Conservation (phyloP, 257 asterid species). For the Salvia splendens region DNA sequence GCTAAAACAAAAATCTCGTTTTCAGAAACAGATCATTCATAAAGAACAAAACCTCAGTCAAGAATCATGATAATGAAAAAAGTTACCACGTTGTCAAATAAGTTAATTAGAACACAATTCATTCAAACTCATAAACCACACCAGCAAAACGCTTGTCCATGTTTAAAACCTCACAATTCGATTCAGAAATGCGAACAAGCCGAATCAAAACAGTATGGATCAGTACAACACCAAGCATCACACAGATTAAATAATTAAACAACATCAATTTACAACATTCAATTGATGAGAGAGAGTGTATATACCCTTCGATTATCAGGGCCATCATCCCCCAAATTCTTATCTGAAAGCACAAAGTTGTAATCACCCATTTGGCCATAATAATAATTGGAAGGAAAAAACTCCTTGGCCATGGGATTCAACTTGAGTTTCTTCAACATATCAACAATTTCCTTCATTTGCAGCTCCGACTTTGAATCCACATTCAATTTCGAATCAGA, state of each 20-base stretch:
- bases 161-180: conserved; percentile 9
- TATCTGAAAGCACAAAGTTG: conserved; percentile 49
- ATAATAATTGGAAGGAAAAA: conserved; percentile 69
- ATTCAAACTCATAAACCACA: conserved; percentile 23
- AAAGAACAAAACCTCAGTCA: not conserved
- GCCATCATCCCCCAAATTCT: conserved; percentile 54
- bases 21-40: conserved; percentile 8
- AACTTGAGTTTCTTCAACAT: conserved; percentile 72
- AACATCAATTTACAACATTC: not conserved
- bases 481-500: conserved; percentile 48
- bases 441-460: conserved; percentile 69
- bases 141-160: not conserved
- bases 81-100: not conserved
- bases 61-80: not conserved
- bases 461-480: conserved; percentile 60
- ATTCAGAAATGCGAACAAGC: not conserved
- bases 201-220: conserved; percentile 21
- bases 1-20: conserved; percentile 10
- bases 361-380: conserved; percentile 53
- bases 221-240: conserved; percentile 28
- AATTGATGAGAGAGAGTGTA: conserved; percentile 28
- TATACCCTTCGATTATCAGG: conserved; percentile 73
- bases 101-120: not conserved
- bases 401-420: conserved; percentile 93
- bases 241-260: conserved; percentile 11